These are phyloP conservation scores for Phylloporus rhodoxanthus DNA, from an alignment of 768 basidiomycete genomes.

Conservation along the genomic window DNA sequence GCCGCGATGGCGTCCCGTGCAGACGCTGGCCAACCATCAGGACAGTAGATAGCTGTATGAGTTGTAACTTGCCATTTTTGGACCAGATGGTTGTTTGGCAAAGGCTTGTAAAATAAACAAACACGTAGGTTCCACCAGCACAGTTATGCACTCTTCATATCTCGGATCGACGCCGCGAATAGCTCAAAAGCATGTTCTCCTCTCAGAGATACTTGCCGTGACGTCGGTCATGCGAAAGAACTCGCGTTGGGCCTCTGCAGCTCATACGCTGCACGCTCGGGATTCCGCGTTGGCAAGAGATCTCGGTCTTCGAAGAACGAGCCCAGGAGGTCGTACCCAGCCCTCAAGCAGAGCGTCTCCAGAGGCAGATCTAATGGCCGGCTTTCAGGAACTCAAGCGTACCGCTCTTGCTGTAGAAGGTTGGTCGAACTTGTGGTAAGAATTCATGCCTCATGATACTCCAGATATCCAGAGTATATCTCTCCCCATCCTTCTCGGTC, in stretches of 20 bases:
- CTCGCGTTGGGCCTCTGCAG: constrained; percentile 86
- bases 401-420: constrained; percentile 64
- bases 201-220: constrained; percentile 86
- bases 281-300: constrained; percentile 69
- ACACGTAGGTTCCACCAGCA: not conserved
- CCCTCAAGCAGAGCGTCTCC: constrained; percentile 47
- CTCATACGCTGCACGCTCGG: constrained; percentile 53
- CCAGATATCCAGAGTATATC: constrained; percentile 57
- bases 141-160: constrained; percentile 16
- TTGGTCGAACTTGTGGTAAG: constrained; percentile 26
- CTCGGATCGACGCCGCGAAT: constrained; percentile 25
- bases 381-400: constrained; percentile 82
- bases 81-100: constrained; percentile 21
- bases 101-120: constrained; percentile 24
- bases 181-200: constrained; percentile 72
- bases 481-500: constrained; percentile 62
- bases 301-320: constrained; percentile 65
- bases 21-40: constrained; percentile 30
- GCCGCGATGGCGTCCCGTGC: constrained; percentile 76
- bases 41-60: constrained; percentile 23
- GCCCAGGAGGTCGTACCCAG: constrained; percentile 38
- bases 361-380: constrained; percentile 83
- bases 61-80: not conserved
- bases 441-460: constrained; percentile 13
- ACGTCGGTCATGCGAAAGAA: constrained; percentile 97